Evolutionary conservation across 345 rosid species (phyloP).

Genomic region (Salix koriyanagi): DNA sequence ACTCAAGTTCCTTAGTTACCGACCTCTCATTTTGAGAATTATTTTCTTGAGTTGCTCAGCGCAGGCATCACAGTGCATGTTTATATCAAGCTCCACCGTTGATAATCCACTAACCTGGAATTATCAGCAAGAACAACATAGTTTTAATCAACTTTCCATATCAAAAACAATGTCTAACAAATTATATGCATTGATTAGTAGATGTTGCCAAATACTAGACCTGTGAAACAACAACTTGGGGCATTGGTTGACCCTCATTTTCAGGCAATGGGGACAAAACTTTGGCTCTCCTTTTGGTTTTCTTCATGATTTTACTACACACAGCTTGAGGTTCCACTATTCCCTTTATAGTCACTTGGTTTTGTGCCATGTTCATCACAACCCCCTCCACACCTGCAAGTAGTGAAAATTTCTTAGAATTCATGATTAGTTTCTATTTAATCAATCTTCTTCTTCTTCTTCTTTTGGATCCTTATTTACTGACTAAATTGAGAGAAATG

Average conservation of each 20-base stretch:
- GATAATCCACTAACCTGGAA: slow-evolving; percentile 52
- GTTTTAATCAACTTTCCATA: neutral
- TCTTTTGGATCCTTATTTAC: neutral
- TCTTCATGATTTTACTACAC: slow-evolving; percentile 69
- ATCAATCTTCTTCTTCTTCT: neutral
- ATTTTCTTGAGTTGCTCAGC: slow-evolving; percentile 82
- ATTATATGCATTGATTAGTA: neutral
- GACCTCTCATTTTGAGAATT: slow-evolving; percentile 95
- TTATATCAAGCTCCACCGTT: slow-evolving; percentile 76
- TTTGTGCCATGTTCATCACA: slow-evolving; percentile 56
- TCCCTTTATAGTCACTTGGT: slow-evolving; percentile 81
- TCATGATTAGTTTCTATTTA: neutral
- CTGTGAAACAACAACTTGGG: slow-evolving; percentile 60
- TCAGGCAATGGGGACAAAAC: slow-evolving; percentile 75
- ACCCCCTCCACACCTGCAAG: slow-evolving; percentile 80
- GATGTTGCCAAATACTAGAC: slow-evolving; percentile 13
- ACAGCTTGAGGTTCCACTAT: slow-evolving; percentile 72
- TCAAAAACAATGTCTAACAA: neutral
- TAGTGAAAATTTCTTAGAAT: neutral
- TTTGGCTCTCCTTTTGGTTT: slow-evolving; percentile 68
- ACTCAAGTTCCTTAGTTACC: neutral
- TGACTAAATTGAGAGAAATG: neutral
- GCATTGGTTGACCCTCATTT: slow-evolving; percentile 68
- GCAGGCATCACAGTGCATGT: slow-evolving; percentile 95
- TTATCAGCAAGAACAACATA: neutral